Evolutionary conservation across 2,329 filamentous ascomycete species (phyloP), one percentile per base, ranked within the genome.

Genomic region (Neofusicoccum parvum): DNA sequence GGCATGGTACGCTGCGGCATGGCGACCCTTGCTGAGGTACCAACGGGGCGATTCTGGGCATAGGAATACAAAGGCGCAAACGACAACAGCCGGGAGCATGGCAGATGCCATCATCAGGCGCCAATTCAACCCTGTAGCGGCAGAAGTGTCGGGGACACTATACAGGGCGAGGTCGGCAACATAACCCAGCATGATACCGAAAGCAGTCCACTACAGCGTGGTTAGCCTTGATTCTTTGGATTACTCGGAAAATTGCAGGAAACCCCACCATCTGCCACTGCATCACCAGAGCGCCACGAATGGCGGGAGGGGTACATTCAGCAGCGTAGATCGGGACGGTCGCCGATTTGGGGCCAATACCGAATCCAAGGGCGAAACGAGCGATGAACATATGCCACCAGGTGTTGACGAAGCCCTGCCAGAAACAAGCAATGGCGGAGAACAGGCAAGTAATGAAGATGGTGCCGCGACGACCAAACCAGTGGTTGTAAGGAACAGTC

Each of bases 221-320:
- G 37, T 65, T 17, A 65, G 53, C 7, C 17, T 23, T 11, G 15
- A 1, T 3, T 11, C 5, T 17, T 12, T 10, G 14, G 3, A 1
- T 9, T 17, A 1, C 11, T 49, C 11, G 14, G 2, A 39, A 11
- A 39, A 15, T 15, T 39, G 37, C 11, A 39, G 11, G 11, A 3
- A n/a, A 5, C 23, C 49, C 50, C n/a, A 66, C 65, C 76, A 90
- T 82, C 78, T 94, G 89, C 91, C 91, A 94, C 68, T 88, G 88
- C 91, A 94, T 94, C 68, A 94, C 90, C 17, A 95, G 81, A 7
- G 89, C 90, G 68, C 90, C 90, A 73, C 90, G 86, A 64, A 92
- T 88, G 5, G 79, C 76, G 1, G 90, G 87, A 0, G 90, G 90
- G 0, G 88, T 86, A 65, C 87, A 91, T 75, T 94, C 91, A 2